These are phyloP conservation scores for Coemansia sp. DNA, from an alignment of 192 early-diverging fungal genomes.

Conservation along the genomic window DNA sequence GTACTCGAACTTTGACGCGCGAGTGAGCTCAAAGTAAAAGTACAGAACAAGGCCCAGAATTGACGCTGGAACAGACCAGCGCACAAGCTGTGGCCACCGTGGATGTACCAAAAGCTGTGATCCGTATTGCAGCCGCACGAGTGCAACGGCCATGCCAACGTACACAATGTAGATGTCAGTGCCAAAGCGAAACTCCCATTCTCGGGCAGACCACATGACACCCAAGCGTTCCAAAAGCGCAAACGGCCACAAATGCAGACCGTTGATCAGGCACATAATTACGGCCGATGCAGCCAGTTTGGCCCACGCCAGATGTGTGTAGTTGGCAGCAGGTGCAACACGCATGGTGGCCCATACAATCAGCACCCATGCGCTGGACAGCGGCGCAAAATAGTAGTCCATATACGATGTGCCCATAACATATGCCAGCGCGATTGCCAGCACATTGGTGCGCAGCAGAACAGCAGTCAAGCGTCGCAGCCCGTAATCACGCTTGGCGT, in stretches of 20 bases:
- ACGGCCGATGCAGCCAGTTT: conserved; percentile 54
- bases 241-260: conserved; percentile 39
- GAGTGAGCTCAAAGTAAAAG: conserved; percentile 55
- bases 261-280: conserved; percentile 14
- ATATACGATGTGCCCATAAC: conserved; percentile 68
- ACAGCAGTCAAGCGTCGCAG: conserved; percentile 61
- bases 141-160: conserved; percentile 64
- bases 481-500: conserved; percentile 66
- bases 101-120: conserved; percentile 30
- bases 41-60: conserved; percentile 52
- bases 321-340: conserved; percentile 51
- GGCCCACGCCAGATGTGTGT: conserved; percentile 44
- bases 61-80: conserved; percentile 33
- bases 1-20: conserved; percentile 59
- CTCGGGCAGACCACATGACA: conserved; percentile 60
- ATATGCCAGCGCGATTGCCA: conserved; percentile 63
- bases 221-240: conserved; percentile 44
- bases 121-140: conserved; percentile 47
- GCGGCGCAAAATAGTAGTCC: conserved; percentile 77
- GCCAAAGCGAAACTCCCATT: conserved; percentile 69
- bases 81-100: conserved; percentile 44
- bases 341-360: conserved; percentile 69
- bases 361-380: conserved; percentile 68
- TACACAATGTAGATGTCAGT: conserved; percentile 69
- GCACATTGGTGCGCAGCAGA: conserved; percentile 65